Evolutionary conservation across 2,329 filamentous ascomycete genomes (phyloP), one percentile per base, ranked within the genome.

Genomic region (Aspergillus sp.): DNA sequence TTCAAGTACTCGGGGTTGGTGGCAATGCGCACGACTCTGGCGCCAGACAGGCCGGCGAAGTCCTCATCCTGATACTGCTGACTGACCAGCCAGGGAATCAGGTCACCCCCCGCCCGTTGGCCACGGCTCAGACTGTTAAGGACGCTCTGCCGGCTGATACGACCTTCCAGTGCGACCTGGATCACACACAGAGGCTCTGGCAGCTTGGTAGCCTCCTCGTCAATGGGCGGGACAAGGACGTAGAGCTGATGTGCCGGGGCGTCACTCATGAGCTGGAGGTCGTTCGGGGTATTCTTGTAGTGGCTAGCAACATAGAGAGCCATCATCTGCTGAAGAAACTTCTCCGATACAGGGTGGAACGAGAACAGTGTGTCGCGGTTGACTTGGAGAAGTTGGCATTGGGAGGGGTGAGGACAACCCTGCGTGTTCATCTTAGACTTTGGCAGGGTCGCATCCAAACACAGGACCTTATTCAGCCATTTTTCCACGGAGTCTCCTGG

Each of bases 11-110:
- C 92, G 0, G 95, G 94, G 69, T 97, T 96, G 0, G 94, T 97
- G 17, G 95, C 94, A 64, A 99, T 97, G 45, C 94, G 86, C 14
- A 99, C 93, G 44, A 99, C 78, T 56, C 94, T 85, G 31, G 93
- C 94, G 51, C 94, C 95, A 13, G 93, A 97, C 1, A 99, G 81
- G 38, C 89, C 87, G 11, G 93, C 94, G 69, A 99, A 99, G 60
- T 97, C 91, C 60, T 96, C 91, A 64, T 99, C 94, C 68, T 97
- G 94, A 77, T 96, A 99, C 69, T 99, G 94, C 69, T 97, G 92
- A 69, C 91, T 96, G 57, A 99, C 89, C 29, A 97, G 82, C 94
- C 94, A 99, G 1, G 94, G 94, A 52, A 99, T 99, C 49, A 99
- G 77, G 71, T 99, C 94, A 64, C 94, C 94, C 36, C 89, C 86